Conservation (phyloP, 2,329 filamentous ascomycete genomes). For the Fusarium mangiferae region DNA sequence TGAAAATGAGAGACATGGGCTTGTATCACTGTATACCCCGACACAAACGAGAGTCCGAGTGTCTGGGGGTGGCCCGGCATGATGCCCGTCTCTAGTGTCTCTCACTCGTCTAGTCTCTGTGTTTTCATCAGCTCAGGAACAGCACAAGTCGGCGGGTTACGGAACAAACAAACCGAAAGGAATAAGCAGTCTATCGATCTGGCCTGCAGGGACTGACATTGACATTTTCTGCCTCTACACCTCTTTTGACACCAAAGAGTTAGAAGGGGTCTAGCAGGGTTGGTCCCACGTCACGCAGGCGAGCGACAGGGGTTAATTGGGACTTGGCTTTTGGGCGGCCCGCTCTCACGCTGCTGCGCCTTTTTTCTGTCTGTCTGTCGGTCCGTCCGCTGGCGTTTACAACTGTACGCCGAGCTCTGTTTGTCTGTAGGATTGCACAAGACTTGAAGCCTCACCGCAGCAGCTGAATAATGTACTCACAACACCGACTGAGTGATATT, state of each 20-base stretch:
- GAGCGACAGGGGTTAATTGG: slow-evolving; percentile 7
- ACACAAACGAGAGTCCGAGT: slow-evolving; percentile 9
- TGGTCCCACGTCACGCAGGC: slow-evolving; percentile 17
- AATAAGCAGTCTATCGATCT: slow-evolving; percentile 30
- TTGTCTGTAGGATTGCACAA: not conserved
- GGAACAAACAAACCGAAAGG: slow-evolving; percentile 7
- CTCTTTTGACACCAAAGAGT: not conserved
- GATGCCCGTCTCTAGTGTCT: not conserved
- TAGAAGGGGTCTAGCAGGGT: not conserved
- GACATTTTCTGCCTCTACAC: not conserved
- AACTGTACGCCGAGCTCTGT: not conserved
- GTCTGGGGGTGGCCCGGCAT: slow-evolving; percentile 8
- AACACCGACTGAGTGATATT: not conserved
- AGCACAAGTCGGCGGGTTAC: slow-evolving; percentile 25
- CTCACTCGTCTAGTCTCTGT: not conserved
- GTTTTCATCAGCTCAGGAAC: slow-evolving; percentile 1
- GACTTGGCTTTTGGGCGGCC: slow-evolving; percentile 24
- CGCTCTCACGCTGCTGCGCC: slow-evolving; percentile 15
- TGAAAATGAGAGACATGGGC: slow-evolving; percentile 10
- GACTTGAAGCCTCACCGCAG: not conserved
- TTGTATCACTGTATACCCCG: slow-evolving; percentile 2
- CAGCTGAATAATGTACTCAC: not conserved
- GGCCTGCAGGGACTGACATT: slow-evolving; percentile 10
- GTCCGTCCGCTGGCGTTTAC: not conserved
- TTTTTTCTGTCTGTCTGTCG: not conserved